phyloP scores from a whole-genome alignment of 768 basidiomycete species.

The Podaxis sp. region DNA sequence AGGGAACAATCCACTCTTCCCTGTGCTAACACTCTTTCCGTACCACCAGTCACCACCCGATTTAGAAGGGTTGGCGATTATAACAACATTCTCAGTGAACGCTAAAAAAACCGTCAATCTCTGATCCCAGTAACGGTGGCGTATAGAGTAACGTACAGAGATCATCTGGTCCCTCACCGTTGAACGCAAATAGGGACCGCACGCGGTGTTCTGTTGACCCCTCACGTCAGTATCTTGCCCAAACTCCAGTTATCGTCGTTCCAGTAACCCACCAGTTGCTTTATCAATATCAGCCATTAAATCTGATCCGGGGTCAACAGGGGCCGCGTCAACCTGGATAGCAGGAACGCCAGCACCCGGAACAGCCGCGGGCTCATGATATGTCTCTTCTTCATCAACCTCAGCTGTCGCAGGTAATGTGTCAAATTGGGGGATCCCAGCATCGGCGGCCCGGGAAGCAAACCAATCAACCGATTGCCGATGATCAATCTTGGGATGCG shows the following conservation, averaged over 20 bases:
- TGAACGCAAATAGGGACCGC: slow-evolving; percentile 81
- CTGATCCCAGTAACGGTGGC: neutral
- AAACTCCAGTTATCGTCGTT: neutral
- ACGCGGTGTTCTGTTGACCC: slow-evolving; percentile 63
- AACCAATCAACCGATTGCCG: slow-evolving; percentile 93
- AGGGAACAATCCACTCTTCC: slow-evolving; percentile 86
- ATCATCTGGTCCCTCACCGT: slow-evolving; percentile 87
- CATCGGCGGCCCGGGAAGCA: slow-evolving; percentile 79
- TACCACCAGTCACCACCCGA: slow-evolving; percentile 92
- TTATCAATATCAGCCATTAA: slow-evolving; percentile 74
- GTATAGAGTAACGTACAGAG: slow-evolving; percentile 55
- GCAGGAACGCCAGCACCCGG: slow-evolving; percentile 56
- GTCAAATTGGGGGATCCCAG: slow-evolving; percentile 33
- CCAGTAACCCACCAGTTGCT: slow-evolving; percentile 48
- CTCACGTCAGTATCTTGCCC: slow-evolving; percentile 10
- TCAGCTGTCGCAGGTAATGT: slow-evolving; percentile 53
- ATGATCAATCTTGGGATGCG: slow-evolving; percentile 38
- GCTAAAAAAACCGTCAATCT: slow-evolving; percentile 37
- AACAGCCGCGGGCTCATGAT: neutral
- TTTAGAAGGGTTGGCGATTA: slow-evolving; percentile 85
- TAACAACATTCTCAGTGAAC: slow-evolving; percentile 77
- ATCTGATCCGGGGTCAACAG: slow-evolving; percentile 42
- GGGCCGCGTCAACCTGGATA: slow-evolving; percentile 55
- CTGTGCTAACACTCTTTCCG: slow-evolving; percentile 64
- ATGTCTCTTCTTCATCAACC: slow-evolving; percentile 53